Percentiles rank a stretch among this genome's conserved stretches.
Conservation (phyloP, 257 asterid genomes). For the Fraxinus anomala region DNA sequence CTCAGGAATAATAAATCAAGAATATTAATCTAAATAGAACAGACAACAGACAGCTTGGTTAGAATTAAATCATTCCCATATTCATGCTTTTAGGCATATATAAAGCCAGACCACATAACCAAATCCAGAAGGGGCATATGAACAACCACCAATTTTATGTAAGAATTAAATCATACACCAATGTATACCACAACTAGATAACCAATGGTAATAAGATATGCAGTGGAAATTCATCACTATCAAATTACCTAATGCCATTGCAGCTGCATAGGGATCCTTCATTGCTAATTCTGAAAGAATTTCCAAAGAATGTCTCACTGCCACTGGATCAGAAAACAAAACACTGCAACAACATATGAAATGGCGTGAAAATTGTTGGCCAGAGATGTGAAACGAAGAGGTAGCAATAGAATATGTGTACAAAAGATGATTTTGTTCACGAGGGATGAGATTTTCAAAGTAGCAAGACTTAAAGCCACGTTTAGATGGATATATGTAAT, state of each 20-base stretch:
- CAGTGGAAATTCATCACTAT: conserved; percentile 22
- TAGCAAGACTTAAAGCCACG: background rate
- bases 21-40: conserved; percentile 8
- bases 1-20: background rate
- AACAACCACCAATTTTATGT: conserved; percentile 10
- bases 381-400: conserved; percentile 8
- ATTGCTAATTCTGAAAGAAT: conserved; percentile 81
- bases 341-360: conserved; percentile 58
- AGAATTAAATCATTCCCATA: conserved; percentile 15
- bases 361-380: conserved; percentile 16
- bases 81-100: conserved; percentile 1
- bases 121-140: background rate
- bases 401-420: conserved; percentile 20
- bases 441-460: conserved; percentile 5
- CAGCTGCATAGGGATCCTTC: conserved; percentile 91
- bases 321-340: conserved; percentile 91
- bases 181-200: conserved; percentile 21
- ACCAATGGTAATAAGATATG: conserved; percentile 16
- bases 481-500: background rate
- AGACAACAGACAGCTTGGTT: background rate
- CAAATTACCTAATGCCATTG: conserved; percentile 85
- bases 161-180: conserved; percentile 18
- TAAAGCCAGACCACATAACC: background rate
- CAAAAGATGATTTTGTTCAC: conserved; percentile 19
- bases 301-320: conserved; percentile 94